These are phyloP conservation scores for Tylopilus sp. DNA, from an alignment of 1,284 basidiomycete species.

Conservation along the genomic window DNA sequence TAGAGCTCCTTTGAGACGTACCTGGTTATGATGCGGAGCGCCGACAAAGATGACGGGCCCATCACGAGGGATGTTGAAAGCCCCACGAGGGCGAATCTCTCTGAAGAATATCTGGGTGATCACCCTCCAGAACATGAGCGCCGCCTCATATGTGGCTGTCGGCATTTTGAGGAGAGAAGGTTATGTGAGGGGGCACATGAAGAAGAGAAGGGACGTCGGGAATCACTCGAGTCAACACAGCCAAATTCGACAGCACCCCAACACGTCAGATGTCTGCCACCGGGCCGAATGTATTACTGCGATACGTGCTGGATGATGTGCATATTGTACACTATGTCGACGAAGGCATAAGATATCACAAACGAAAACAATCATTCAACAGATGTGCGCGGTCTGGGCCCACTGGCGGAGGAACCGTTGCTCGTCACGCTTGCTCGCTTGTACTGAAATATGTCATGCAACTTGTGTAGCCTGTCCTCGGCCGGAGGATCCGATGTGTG, in stretches of 20 bases:
- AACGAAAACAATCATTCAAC: slow-evolving; percentile 24
- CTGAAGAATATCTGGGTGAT: slow-evolving; percentile 97
- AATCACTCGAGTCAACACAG: slow-evolving; percentile 24
- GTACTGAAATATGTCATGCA: slow-evolving; percentile 82
- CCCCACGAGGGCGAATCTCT: slow-evolving; percentile 92
- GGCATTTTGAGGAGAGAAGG: slow-evolving; percentile 21
- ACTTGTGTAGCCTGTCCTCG: slow-evolving; percentile 65
- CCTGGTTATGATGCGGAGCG: slow-evolving; percentile 96
- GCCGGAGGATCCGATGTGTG: slow-evolving; percentile 38
- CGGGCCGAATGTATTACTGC: slow-evolving; percentile 27
- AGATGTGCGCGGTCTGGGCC: slow-evolving; percentile 14
- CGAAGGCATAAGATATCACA: slow-evolving; percentile 20
- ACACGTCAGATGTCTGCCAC: background rate
- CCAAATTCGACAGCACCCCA: slow-evolving; percentile 22
- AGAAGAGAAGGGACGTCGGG: slow-evolving; percentile 2
- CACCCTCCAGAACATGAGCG: slow-evolving; percentile 75
- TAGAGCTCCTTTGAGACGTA: slow-evolving; percentile 34
- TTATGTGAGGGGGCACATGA: slow-evolving; percentile 19
- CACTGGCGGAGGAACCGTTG: slow-evolving; percentile 51
- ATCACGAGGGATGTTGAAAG: slow-evolving; percentile 90
- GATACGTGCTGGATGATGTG: slow-evolving; percentile 21
- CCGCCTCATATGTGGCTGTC: slow-evolving; percentile 53
- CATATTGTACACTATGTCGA: slow-evolving; percentile 35
- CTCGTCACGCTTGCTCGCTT: slow-evolving; percentile 64
- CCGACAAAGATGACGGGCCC: slow-evolving; percentile 97